Conservation (phyloP, 129 eudicot species). For the Dittrichia graveolens region DNA sequence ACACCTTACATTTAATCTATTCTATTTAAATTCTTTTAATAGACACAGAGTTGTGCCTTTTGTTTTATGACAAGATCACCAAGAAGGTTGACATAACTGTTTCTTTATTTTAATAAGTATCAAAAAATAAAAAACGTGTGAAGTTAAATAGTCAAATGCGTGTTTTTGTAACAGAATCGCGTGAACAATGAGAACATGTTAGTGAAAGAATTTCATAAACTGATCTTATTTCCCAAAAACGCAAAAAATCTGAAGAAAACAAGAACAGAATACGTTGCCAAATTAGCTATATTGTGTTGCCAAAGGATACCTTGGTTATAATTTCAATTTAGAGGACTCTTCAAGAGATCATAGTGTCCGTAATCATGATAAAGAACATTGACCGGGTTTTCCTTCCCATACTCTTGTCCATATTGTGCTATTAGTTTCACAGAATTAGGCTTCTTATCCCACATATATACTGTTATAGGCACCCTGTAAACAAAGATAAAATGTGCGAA, state of each 20-base stretch:
- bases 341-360: constrained; percentile 86
- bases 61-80: neutral
- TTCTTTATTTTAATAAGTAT: neutral
- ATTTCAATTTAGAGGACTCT: constrained; percentile 31
- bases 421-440: constrained; percentile 49
- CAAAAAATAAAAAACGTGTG: too few relatives aligned
- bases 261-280: neutral
- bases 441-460: constrained; percentile 66
- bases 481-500: neutral
- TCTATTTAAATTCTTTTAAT: too few relatives aligned
- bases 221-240: neutral
- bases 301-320: constrained; percentile 23
- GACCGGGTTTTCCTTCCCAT: constrained; percentile 66
- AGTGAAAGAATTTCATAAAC: neutral
- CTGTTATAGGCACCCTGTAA: constrained; percentile 75
- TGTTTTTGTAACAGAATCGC: neutral
- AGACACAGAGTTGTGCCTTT: too few relatives aligned
- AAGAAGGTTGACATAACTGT: neutral
- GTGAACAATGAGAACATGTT: neutral
- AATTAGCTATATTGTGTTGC: neutral
- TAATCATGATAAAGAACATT: constrained; percentile 77
- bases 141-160: neutral
- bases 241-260: neutral
- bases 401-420: constrained; percentile 87
- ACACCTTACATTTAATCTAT: too few relatives aligned